phyloP scores from a whole-genome alignment of 192 early-diverging fungal genomes.

The Martensiomyces pterosporus region DNA sequence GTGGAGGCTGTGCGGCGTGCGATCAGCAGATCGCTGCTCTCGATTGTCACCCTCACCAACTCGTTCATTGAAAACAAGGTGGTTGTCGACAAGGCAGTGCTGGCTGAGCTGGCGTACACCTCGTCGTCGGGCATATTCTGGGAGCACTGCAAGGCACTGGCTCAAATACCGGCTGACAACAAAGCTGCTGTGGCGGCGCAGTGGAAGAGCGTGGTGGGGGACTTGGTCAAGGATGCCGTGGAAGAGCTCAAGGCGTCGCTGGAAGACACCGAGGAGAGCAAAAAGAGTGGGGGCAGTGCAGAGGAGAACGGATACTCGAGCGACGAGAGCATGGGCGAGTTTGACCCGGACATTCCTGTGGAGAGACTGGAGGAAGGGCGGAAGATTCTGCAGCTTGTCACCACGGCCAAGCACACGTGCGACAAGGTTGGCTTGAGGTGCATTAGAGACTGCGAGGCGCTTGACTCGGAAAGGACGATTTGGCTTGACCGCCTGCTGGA shows the following conservation, averaged over 20 bases:
- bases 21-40: slow-evolving; percentile 19
- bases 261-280: slow-evolving; percentile 7
- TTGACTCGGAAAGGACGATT: slow-evolving; percentile 32
- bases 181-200: slow-evolving; percentile 14
- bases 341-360: slow-evolving; percentile 32
- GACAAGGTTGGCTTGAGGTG: slow-evolving; percentile 43
- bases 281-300: background rate
- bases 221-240: slow-evolving; percentile 32
- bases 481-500: slow-evolving; percentile 49
- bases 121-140: slow-evolving; percentile 39
- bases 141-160: slow-evolving; percentile 44
- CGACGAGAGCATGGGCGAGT: slow-evolving; percentile 42
- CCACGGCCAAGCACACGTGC: slow-evolving; percentile 25
- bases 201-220: slow-evolving; percentile 19
- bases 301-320: slow-evolving; percentile 8
- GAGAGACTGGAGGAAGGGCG: slow-evolving; percentile 26
- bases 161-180: slow-evolving; percentile 40
- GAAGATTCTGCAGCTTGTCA: slow-evolving; percentile 23
- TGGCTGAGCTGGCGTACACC: slow-evolving; percentile 29
- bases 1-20: slow-evolving; percentile 31
- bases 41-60: slow-evolving; percentile 29
- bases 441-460: slow-evolving; percentile 33
- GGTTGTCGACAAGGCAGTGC: slow-evolving; percentile 13
- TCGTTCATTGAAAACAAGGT: slow-evolving; percentile 40
- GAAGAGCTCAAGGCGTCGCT: slow-evolving; percentile 34